These are phyloP conservation scores for Thelonectria rubi DNA, from an alignment of 2,329 filamentous ascomycete species.

Conservation along the genomic window DNA sequence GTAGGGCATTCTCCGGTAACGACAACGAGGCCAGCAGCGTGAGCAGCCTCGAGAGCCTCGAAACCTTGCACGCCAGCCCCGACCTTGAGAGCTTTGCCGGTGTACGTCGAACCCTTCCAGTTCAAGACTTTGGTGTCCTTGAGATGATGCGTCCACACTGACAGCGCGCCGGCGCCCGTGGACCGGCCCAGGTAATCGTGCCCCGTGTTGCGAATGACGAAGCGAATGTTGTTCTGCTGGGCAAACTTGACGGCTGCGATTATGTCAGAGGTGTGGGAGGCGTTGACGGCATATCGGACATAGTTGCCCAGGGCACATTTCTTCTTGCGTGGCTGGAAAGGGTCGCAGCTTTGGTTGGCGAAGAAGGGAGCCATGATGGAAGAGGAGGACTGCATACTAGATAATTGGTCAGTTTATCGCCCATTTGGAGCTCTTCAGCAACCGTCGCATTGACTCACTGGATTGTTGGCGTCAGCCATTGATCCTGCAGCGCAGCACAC, in stretches of 20 bases:
- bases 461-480: slow-evolving; percentile 47
- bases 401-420: slow-evolving; percentile 8
- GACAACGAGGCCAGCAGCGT: slow-evolving; percentile 55
- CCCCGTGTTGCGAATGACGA: slow-evolving; percentile 48
- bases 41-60: slow-evolving; percentile 56
- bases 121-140: slow-evolving; percentile 53
- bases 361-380: slow-evolving; percentile 53
- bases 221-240: slow-evolving; percentile 48
- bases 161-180: slow-evolving; percentile 51
- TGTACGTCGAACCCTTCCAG: slow-evolving; percentile 55
- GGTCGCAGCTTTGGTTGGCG: slow-evolving; percentile 50
- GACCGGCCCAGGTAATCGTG: slow-evolving; percentile 49
- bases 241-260: slow-evolving; percentile 49
- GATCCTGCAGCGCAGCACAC: slow-evolving; percentile 51
- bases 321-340: slow-evolving; percentile 49
- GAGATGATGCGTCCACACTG: slow-evolving; percentile 51
- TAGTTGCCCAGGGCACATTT: slow-evolving; percentile 56
- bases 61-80: slow-evolving; percentile 62
- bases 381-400: slow-evolving; percentile 49
- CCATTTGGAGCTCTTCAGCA: too few relatives aligned
- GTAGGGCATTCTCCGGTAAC: slow-evolving; percentile 64
- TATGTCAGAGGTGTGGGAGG: slow-evolving; percentile 44
- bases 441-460: slow-evolving; percentile 43
- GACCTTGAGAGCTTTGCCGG: slow-evolving; percentile 61
- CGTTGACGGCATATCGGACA: slow-evolving; percentile 51